These are phyloP conservation scores for Mucor ambiguus DNA, from an alignment of 371 early-diverging fungal species.

Conservation along the genomic window DNA sequence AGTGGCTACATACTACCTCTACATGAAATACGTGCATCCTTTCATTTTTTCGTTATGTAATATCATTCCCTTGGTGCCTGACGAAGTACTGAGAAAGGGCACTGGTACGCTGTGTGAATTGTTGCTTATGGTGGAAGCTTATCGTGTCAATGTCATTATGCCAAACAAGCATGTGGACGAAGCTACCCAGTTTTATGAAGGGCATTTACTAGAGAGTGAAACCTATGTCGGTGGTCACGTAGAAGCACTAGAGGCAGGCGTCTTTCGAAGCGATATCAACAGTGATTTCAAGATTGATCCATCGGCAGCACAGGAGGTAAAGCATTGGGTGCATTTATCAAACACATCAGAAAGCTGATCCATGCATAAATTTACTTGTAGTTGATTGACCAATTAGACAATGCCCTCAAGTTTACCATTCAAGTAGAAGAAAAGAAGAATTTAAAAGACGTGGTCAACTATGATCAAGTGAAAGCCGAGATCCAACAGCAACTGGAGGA, in stretches of 20 bases:
- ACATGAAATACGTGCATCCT: conserved; percentile 99
- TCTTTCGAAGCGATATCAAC: conserved; percentile 97
- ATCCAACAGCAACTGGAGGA: conserved; percentile 55
- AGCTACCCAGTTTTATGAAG: conserved; percentile 81
- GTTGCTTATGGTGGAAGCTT: conserved; percentile 98
- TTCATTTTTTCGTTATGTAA: conserved; percentile 99
- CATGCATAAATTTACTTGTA: conserved; percentile 26
- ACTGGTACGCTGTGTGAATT: conserved; percentile 99
- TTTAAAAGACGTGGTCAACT: conserved; percentile 74
- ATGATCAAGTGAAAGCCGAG: conserved; percentile 67
- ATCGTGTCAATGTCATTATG: conserved; percentile 91
- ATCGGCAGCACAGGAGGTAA: conserved; percentile 71
- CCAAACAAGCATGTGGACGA: conserved; percentile 93
- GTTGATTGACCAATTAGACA: conserved; percentile 91
- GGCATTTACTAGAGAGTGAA: conserved; percentile 92
- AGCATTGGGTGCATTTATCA: background rate
- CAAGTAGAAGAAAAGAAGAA: conserved; percentile 77
- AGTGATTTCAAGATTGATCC: conserved; percentile 86
- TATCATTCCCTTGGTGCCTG: conserved; percentile 97
- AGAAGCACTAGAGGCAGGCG: conserved; percentile 98
- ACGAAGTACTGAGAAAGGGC: conserved; percentile 97
- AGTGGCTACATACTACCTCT: conserved; percentile 99
- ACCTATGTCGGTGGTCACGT: conserved; percentile 99
- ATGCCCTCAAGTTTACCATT: conserved; percentile 88
- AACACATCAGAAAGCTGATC: background rate